phyloP scores from a whole-genome alignment of 495 filamentous ascomycete genomes.

The Penicillium malachiteum region DNA sequence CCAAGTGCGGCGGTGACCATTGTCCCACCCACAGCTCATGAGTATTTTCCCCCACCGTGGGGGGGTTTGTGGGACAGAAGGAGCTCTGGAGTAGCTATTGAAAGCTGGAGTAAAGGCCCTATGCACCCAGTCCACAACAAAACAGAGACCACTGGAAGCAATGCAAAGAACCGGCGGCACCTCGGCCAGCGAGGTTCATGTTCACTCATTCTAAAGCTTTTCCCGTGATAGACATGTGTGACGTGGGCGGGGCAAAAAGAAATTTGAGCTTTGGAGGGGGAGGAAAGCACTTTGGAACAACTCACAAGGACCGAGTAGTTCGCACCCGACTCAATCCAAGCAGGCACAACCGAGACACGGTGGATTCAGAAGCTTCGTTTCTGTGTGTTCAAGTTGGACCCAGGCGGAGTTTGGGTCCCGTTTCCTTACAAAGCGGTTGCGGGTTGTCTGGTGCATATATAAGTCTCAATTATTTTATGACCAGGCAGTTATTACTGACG shows the following conservation, averaged over 20 bases:
- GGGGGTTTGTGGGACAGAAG: not conserved
- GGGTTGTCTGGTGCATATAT: constrained; percentile 1
- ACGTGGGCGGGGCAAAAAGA: constrained; percentile 19
- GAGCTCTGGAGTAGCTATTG: not conserved
- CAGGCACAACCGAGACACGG: constrained; percentile 32
- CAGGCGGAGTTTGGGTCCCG: constrained; percentile 28
- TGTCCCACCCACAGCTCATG: not conserved
- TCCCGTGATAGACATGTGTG: constrained; percentile 12
- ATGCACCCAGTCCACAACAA: constrained; percentile 18
- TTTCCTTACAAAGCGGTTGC: constrained; percentile 28
- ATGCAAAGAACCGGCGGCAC: constrained; percentile 1
- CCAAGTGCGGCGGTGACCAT: not conserved
- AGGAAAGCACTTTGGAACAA: constrained; percentile 5
- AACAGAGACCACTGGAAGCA: not conserved
- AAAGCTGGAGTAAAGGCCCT: not conserved
- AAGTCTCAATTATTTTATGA: constrained; percentile 2
- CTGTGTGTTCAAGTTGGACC: constrained; percentile 20
- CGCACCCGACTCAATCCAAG: constrained; percentile 34
- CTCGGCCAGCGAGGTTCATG: constrained; percentile 4
- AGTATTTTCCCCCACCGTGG: not conserved
- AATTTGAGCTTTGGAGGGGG: constrained; percentile 15
- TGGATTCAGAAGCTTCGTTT: constrained; percentile 17
- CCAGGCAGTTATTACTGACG: not conserved
- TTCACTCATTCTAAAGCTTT: constrained; percentile 5
- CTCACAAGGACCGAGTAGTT: constrained; percentile 35